Evolutionary conservation across 2,329 filamentous ascomycete species (phyloP).

Genomic region (Penicillium sclerotigenum): DNA sequence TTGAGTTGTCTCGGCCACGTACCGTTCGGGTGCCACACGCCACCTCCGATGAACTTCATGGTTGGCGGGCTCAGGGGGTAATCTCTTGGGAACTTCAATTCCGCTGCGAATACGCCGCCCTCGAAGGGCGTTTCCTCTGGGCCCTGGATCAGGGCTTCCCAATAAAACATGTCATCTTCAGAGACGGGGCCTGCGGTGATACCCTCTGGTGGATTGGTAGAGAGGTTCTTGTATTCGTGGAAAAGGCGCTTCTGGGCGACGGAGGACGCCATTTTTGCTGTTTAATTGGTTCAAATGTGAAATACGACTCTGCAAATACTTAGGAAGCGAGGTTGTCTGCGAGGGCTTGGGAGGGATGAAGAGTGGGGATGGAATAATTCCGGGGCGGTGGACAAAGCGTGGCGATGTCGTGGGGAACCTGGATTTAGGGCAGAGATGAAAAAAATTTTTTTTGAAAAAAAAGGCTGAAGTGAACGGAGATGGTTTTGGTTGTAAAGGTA

Average conservation of each 20-base stretch:
- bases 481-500: neutral
- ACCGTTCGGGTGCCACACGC: conserved; percentile 96
- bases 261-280: conserved; percentile 43
- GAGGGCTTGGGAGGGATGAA: neutral
- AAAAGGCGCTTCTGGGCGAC: conserved; percentile 75
- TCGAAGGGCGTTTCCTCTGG: conserved; percentile 95
- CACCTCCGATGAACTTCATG: conserved; percentile 89
- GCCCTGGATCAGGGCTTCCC: conserved; percentile 95
- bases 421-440: neutral
- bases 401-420: neutral
- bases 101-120: conserved; percentile 90
- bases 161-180: conserved; percentile 92
- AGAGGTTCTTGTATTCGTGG: conserved; percentile 91
- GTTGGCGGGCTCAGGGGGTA: conserved; percentile 94
- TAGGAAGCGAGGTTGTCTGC: neutral
- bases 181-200: conserved; percentile 91
- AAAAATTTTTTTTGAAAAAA: no score
- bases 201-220: conserved; percentile 92
- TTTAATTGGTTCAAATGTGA: neutral
- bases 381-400: conserved; percentile 8
- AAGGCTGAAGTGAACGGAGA: neutral
- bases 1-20: conserved; percentile 25
- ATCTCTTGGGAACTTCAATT: conserved; percentile 91
- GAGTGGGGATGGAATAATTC: conserved; percentile 7
- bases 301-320: neutral